Conservation (phyloP, 2,329 filamentous ascomycete species). For the Diaporthe capsici region DNA sequence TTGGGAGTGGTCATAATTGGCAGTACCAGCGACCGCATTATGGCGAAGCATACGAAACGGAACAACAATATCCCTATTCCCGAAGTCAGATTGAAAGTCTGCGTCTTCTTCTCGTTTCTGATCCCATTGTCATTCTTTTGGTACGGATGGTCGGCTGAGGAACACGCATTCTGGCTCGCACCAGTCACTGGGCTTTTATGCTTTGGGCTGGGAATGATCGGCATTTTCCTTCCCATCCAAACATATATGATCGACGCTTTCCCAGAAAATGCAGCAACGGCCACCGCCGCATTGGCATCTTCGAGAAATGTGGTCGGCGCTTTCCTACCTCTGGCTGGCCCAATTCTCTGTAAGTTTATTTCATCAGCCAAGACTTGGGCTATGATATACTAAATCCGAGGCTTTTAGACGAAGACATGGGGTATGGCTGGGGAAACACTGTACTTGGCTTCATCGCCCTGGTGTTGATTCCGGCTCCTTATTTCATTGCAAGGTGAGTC, state of each 20-base stretch:
- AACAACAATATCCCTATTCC: slow-evolving; percentile 3
- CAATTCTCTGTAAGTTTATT: neutral
- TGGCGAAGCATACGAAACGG: slow-evolving; percentile 3
- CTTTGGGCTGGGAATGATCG: slow-evolving; percentile 64
- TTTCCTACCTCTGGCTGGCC: slow-evolving; percentile 31
- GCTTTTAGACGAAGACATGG: neutral
- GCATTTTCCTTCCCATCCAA: slow-evolving; percentile 65
- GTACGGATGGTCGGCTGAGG: slow-evolving; percentile 47
- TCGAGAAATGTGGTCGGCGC: slow-evolving; percentile 39
- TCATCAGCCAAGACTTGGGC: neutral
- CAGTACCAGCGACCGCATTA: slow-evolving; percentile 12
- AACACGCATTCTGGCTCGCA: slow-evolving; percentile 48
- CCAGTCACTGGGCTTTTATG: slow-evolving; percentile 65
- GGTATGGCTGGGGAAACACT: slow-evolving; percentile 12
- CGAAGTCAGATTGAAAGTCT: slow-evolving; percentile 4
- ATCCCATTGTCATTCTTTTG: slow-evolving; percentile 58
- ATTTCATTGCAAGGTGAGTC: slow-evolving; percentile 5
- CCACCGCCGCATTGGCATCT: slow-evolving; percentile 56
- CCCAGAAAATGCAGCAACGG: slow-evolving; percentile 48
- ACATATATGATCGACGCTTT: slow-evolving; percentile 67
- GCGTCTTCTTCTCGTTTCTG: slow-evolving; percentile 35
- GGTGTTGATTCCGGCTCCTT: neutral
- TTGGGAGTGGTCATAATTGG: neutral
- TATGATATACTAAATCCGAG: neutral
- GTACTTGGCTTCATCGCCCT: slow-evolving; percentile 3